These are phyloP conservation scores for Mychonastes homosphaera DNA, from an alignment of 139 green algal genomes.

Conservation along the genomic window DNA sequence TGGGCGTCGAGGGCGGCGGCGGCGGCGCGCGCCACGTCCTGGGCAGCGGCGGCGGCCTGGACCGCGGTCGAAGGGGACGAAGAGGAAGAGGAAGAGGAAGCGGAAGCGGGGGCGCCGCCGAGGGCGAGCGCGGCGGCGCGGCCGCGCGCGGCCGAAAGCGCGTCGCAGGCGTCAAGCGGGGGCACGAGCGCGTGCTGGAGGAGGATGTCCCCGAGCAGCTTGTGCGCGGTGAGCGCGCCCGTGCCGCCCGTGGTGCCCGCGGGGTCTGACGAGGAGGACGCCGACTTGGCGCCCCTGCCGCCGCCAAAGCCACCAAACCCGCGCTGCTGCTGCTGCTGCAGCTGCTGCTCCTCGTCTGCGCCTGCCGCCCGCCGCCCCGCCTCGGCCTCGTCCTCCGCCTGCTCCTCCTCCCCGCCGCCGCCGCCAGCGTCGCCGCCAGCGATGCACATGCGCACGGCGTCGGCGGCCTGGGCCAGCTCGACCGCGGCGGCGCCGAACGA, in stretches of 20 bases:
- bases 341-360: constrained; percentile 1
- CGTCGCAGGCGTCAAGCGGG: background rate
- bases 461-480: constrained; percentile 35
- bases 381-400: background rate
- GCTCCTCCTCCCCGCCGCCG: constrained; percentile 8
- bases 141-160: background rate
- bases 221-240: constrained; percentile 38
- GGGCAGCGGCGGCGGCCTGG: background rate
- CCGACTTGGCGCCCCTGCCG: too few species aligned
- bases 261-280: too few species aligned
- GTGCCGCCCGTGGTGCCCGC: background rate
- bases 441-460: background rate
- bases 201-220: constrained; percentile 57
- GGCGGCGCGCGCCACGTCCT: background rate
- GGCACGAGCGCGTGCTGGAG: constrained; percentile 36
- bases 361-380: background rate
- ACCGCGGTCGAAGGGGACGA: too few species aligned
- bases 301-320: background rate
- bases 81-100: too few species aligned
- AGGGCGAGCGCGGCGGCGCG: background rate
- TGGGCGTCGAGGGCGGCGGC: constrained; percentile 13
- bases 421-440: background rate
- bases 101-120: too few species aligned
- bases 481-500: constrained; percentile 32
- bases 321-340: constrained; percentile 1